Evolutionary conservation across 2,329 filamentous ascomycete genomes (phyloP).

Genomic region (Phyllosticta ampelicida): DNA sequence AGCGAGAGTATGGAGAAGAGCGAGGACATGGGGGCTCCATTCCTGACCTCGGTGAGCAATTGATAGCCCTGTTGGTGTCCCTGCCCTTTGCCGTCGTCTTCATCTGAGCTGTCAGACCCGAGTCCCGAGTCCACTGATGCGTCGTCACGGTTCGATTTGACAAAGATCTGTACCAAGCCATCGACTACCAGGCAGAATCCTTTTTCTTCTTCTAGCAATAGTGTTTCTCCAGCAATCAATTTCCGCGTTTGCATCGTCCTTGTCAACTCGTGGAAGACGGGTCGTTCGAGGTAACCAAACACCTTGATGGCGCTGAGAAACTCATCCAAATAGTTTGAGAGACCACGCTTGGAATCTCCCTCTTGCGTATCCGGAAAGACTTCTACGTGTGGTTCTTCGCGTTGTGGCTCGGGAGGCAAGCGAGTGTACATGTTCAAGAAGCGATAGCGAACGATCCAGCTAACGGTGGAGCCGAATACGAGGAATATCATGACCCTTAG

Average conservation of each 20-base stretch:
- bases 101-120: slow-evolving; percentile 25
- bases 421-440: slow-evolving; percentile 96
- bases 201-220: slow-evolving; percentile 93
- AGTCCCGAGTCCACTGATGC: slow-evolving; percentile 15
- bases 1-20: slow-evolving; percentile 93
- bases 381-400: slow-evolving; percentile 91
- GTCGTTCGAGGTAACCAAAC: slow-evolving; percentile 91
- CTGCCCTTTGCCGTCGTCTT: slow-evolving; percentile 36
- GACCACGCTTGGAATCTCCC: slow-evolving; percentile 75
- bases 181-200: slow-evolving; percentile 97
- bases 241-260: slow-evolving; percentile 97
- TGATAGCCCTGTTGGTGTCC: slow-evolving; percentile 74
- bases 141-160: slow-evolving; percentile 65
- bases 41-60: slow-evolving; percentile 90
- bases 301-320: slow-evolving; percentile 98
- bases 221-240: slow-evolving; percentile 87
- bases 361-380: slow-evolving; percentile 90
- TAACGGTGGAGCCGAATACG: slow-evolving; percentile 69
- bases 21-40: slow-evolving; percentile 96
- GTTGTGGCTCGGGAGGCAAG: slow-evolving; percentile 84
- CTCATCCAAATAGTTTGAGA: slow-evolving; percentile 95
- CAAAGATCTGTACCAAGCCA: slow-evolving; percentile 92
- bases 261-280: slow-evolving; percentile 95
- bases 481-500: slow-evolving; percentile 51
- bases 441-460: slow-evolving; percentile 90